These are phyloP conservation scores for Aegilops tauschii DNA, from an alignment of 176 grass and related monocot genomes.

Conservation along the genomic window DNA sequence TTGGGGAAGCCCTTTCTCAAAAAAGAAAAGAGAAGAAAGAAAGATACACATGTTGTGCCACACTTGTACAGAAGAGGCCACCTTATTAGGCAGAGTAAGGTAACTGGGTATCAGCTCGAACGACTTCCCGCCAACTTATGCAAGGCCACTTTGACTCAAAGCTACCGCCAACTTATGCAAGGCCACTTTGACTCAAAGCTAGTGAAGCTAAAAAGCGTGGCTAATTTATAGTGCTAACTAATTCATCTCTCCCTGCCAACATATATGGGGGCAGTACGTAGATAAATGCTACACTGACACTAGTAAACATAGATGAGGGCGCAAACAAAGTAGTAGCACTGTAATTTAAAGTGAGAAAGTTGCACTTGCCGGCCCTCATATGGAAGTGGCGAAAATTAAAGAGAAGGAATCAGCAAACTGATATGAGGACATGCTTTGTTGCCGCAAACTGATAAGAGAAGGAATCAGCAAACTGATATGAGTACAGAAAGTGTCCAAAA, in stretches of 20 bases:
- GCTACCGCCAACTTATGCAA: neutral
- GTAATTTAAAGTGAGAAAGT: neutral
- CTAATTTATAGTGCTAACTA: neutral
- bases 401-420: too few species aligned
- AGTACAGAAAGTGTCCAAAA: neutral
- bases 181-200: neutral
- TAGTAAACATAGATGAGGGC: too few species aligned
- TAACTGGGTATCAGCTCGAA: neutral
- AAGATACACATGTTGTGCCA: too few species aligned
- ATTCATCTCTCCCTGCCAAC: neutral
- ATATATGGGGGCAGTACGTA: neutral
- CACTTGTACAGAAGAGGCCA: too few species aligned
- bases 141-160: too few species aligned
- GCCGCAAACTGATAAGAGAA: neutral
- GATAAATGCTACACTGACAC: too few species aligned
- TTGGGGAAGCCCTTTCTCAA: too few species aligned
- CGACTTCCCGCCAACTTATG: neutral
- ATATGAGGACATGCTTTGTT: neutral
- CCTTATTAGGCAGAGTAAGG: too few species aligned
- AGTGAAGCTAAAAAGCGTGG: neutral
- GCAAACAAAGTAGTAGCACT: neutral
- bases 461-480: too few species aligned
- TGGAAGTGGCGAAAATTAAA: conserved; percentile 10
- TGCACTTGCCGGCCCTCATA: conserved; percentile 3
- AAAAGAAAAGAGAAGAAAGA: too few species aligned